Conservation (phyloP, 805 yeast genomes). For the Metschnikowia bowlesiae region DNA sequence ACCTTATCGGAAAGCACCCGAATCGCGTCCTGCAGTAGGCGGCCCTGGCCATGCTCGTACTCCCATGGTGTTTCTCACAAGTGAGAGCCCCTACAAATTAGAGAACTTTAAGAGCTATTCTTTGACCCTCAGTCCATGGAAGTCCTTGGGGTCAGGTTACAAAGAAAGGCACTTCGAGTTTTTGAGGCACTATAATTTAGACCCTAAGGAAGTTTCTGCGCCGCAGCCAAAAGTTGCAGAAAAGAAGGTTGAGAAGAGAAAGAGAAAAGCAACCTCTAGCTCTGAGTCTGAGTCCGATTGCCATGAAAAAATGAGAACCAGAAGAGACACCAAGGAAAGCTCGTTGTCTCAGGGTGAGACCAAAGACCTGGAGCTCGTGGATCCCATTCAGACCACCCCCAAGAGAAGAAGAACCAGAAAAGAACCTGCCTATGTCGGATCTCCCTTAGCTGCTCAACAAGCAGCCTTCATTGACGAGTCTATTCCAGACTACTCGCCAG, state of each 20-base stretch:
- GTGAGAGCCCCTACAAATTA: slow-evolving; percentile 40
- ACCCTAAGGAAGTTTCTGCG: slow-evolving; percentile 18
- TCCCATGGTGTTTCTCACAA: slow-evolving; percentile 14
- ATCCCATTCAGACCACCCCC: slow-evolving; percentile 23
- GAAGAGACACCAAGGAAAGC: slow-evolving; percentile 46
- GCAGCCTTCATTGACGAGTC: slow-evolving; percentile 61
- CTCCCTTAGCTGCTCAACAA: slow-evolving; percentile 39
- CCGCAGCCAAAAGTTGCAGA: slow-evolving; percentile 8
- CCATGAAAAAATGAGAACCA: slow-evolving; percentile 53
- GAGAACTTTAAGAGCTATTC: slow-evolving; percentile 44
- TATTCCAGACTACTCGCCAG: slow-evolving; percentile 82
- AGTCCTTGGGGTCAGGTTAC: slow-evolving; percentile 40
- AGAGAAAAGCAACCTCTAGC: slow-evolving; percentile 16
- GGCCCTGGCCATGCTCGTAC: slow-evolving; percentile 1
- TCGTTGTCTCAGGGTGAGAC: slow-evolving; percentile 4
- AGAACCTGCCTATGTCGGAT: slow-evolving; percentile 23
- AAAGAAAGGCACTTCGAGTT: slow-evolving; percentile 49
- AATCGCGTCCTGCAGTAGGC: slow-evolving; percentile 11
- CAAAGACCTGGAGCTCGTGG: slow-evolving; percentile 7
- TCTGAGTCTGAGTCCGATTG: slow-evolving; percentile 34
- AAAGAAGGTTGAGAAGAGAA: slow-evolving; percentile 18
- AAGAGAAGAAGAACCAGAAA: slow-evolving; percentile 38
- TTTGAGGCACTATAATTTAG: slow-evolving; percentile 44
- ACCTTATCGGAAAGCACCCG: slow-evolving; percentile 17
- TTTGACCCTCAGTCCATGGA: slow-evolving; percentile 51